Evolutionary conservation across 768 basidiomycete genomes (phyloP).

Genomic region (Macrocybe gigantea): DNA sequence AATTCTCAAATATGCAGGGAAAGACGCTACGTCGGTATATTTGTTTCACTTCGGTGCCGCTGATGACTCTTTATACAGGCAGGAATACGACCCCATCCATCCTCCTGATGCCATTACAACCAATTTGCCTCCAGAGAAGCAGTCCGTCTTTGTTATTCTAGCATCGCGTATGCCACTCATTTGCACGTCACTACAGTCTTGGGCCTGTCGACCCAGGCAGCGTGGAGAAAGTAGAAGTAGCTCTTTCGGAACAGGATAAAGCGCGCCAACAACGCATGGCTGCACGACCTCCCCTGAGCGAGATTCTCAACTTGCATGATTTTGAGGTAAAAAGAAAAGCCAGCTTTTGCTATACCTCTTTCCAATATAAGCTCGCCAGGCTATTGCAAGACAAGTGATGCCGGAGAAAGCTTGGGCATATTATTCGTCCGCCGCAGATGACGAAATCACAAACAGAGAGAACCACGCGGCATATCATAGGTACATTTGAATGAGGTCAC

Average conservation of each 20-base stretch:
- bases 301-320: constrained; percentile 86
- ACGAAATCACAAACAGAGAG: constrained; percentile 84
- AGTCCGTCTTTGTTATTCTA: constrained; percentile 35
- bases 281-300: constrained; percentile 66
- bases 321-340: constrained; percentile 60
- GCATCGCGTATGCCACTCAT: constrained; percentile 4
- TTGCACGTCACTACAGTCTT: constrained; percentile 30
- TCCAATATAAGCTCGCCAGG: constrained; percentile 29
- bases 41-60: neutral
- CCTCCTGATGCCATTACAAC: constrained; percentile 73
- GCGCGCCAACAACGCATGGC: constrained; percentile 54
- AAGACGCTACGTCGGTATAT: constrained; percentile 70
- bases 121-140: constrained; percentile 76
- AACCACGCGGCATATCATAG: constrained; percentile 89
- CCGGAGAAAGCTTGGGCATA: constrained; percentile 90
- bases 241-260: constrained; percentile 66
- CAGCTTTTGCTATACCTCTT: neutral
- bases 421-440: constrained; percentile 91
- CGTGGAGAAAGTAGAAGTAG: constrained; percentile 53
- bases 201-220: constrained; percentile 68
- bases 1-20: constrained; percentile 82
- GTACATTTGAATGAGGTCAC: constrained; percentile 24
- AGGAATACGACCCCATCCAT: constrained; percentile 83
- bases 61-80: constrained; percentile 25
- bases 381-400: constrained; percentile 77